Evolutionary conservation across 768 basidiomycete species (phyloP), one percentile per base, ranked within the genome.

Genomic region (Mycena chlorophos): DNA sequence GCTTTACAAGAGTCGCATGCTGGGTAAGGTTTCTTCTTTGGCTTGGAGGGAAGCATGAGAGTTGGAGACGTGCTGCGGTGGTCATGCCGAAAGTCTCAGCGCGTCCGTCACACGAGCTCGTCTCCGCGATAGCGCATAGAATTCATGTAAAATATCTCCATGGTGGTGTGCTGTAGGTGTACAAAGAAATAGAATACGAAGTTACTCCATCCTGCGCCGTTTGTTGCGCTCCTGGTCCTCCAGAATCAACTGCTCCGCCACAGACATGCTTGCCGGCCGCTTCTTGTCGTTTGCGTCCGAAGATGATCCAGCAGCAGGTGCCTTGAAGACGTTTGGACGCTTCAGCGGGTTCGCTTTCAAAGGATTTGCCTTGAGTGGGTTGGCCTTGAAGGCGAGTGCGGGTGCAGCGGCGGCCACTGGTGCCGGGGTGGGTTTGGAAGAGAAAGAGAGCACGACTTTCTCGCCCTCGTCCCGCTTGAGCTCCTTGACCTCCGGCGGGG

Each of bases 161-260:
- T n/a, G n/a, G n/a, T n/a, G n/a, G n/a, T n/a, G n/a, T n/a, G n/a
- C n/a, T n/a, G n/a, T n/a, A n/a, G n/a, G n/a, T n/a, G n/a, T n/a
- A n/a, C n/a, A n/a, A n/a, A n/a, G n/a, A n/a, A 37, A n/a, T 37
- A 37, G 34, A 37, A 37, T 37, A n/a, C n/a, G n/a, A n/a, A 42
- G 40, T 28, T 27, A 46, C 5, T 89, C 89, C 84, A 89, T 87
- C 60, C 83, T 75, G 61, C 92, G 77, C 68, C 86, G 80, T 71
- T 96, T 95, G 71, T 96, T 95, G 67, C 93, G 79, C 70, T 93
- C 92, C 73, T 91, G 89, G 26, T 97, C 94, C 75, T 98, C 96
- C 55, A 86, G 62, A 57, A 97, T 95, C 55, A 98, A 71, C 59
- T 82, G 78, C 71, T 98, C 95, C 16, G 90, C 90, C 23, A 90